Conservation (phyloP, 495 filamentous ascomycete species). For the Aspergillus sclerotioniger region DNA sequence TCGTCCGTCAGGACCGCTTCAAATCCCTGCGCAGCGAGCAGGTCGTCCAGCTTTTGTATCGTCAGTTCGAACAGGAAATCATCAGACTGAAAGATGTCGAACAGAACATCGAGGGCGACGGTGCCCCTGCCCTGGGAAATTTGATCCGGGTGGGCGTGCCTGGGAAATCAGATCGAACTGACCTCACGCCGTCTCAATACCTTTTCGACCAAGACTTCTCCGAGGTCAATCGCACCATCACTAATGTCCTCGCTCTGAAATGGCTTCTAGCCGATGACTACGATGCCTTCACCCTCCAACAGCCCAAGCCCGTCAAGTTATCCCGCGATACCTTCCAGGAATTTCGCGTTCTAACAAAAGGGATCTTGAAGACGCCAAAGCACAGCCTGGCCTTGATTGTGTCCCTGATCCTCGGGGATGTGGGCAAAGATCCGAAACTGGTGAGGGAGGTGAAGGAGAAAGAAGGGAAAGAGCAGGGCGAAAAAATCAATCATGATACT, state of each 20-base stretch:
- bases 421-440: background rate
- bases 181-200: conserved; percentile 24
- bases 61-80: background rate
- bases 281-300: conserved; percentile 23
- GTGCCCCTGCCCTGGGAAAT: background rate
- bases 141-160: background rate
- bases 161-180: background rate
- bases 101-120: background rate
- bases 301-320: conserved; percentile 9
- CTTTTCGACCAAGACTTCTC: conserved; percentile 27
- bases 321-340: background rate
- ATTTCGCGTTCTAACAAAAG: background rate
- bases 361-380: background rate
- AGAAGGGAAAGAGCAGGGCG: background rate
- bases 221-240: conserved; percentile 40
- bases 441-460: background rate
- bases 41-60: background rate
- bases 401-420: conserved; percentile 1
- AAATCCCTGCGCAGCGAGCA: background rate
- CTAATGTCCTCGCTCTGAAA: conserved; percentile 31
- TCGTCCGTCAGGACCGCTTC: background rate
- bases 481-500: background rate
- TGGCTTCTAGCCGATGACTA: conserved; percentile 34
- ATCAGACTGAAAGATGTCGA: background rate
- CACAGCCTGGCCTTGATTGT: background rate